Conservation (phyloP, 2,329 filamentous ascomycete genomes). For the Diaporthe aspalathi region DNA sequence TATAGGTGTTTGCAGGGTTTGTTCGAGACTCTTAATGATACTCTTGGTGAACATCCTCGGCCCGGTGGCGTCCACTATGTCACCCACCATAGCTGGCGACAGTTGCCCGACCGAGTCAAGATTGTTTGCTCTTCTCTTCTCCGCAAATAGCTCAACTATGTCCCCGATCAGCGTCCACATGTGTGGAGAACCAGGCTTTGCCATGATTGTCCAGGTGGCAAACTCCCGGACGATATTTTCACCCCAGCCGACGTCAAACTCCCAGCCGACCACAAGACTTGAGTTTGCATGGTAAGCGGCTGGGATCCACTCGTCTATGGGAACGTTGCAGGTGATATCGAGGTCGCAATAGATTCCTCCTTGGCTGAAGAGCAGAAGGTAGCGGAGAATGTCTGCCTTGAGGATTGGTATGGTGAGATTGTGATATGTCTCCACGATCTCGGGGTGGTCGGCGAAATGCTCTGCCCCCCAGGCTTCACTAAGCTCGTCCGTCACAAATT, state of each 20-base stretch:
- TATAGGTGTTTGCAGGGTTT: background rate
- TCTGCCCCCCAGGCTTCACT: conserved; percentile 69
- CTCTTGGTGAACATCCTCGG: conserved; percentile 39
- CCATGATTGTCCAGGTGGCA: conserved; percentile 16
- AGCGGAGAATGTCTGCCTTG: conserved; percentile 59
- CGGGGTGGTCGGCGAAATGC: conserved; percentile 53
- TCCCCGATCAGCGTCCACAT: background rate
- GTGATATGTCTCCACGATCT: conserved; percentile 43
- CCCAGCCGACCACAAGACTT: conserved; percentile 48
- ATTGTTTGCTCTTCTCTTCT: background rate
- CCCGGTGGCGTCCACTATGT: conserved; percentile 40
- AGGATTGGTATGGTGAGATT: conserved; percentile 52
- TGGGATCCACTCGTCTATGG: conserved; percentile 53
- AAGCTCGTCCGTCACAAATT: conserved; percentile 45
- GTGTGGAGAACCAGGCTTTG: background rate
- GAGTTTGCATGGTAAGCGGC: conserved; percentile 38
- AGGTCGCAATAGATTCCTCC: conserved; percentile 66
- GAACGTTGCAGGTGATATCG: conserved; percentile 66
- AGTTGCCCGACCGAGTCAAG: conserved; percentile 25
- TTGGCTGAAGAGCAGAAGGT: conserved; percentile 46
- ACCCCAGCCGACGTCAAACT: conserved; percentile 44
- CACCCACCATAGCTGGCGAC: conserved; percentile 33
- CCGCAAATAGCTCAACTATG: conserved; percentile 25
- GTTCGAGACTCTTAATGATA: conserved; percentile 32
- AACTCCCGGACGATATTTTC: conserved; percentile 36